Base-by-base conservation (phyloP, 2,329 filamentous ascomycete genomes). In the Fusarium sambucinum region DNA sequence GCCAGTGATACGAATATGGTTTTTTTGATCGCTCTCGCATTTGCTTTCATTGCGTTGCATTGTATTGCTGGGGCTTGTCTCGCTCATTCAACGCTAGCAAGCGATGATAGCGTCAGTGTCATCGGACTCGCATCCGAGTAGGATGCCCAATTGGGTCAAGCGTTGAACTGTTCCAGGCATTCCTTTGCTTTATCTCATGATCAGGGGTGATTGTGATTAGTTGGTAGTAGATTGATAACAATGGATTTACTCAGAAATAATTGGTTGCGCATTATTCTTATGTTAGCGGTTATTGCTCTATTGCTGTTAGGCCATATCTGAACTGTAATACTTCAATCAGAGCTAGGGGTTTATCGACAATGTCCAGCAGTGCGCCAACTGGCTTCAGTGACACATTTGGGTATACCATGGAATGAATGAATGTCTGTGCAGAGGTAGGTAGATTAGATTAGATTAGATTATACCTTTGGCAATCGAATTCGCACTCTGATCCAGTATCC, bases 41-140 rank as follows among this genome's bases (percentile, higher is more conserved):
- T 30, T 63, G 27, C 19, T 50, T 25, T 16, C 32, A 38, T 33
- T 29, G 48, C 37, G 7, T 32, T 37, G 19, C n/a, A 44, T 63
- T 47, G 9, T 29, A 6, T 14, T 21, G 12, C 16, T 37, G 17
- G 27, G 6, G 27, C 5, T 5, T 21, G 17, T 19, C 29, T 47
- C 11, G 8, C 6, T 44, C 6, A 23, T 33, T 17, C 12, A 29
- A 9, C 59, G 42, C 58, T 27, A 50, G 32, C 7, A 6, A 14
- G 17, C 11, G 14, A 19, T n/a, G 14, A 33, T 7, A 25, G 19
- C 14, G 23, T 48, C 11, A 11, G 13, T 56, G 25, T 33, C 59
- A 51, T 64, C 59, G 53, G 52, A 64, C 59, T 64, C 59, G 59
- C 33, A 41, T 41, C 5, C 12, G 37, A 63, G 1, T n/a, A 3